phyloP scores from a whole-genome alignment of 768 basidiomycete species.

The Daedaleopsis nitida region DNA sequence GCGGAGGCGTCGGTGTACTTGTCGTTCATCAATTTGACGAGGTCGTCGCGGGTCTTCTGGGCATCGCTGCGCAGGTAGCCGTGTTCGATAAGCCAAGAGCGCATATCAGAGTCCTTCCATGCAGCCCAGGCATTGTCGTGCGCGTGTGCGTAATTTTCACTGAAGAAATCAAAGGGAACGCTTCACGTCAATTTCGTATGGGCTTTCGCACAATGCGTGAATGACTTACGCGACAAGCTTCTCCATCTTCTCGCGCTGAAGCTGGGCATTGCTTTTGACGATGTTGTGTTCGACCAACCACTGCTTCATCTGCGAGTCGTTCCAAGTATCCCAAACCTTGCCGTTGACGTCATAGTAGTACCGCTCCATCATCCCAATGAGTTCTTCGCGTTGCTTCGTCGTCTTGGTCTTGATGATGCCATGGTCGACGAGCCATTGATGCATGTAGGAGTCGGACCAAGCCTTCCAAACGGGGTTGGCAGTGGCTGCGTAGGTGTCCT shows the following conservation, averaged over 20 bases:
- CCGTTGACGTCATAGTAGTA: constrained; percentile 66
- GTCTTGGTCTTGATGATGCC: constrained; percentile 65
- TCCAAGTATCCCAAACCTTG: constrained; percentile 56
- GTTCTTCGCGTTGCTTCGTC: constrained; percentile 60
- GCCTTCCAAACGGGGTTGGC: constrained; percentile 73
- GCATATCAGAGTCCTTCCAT: constrained; percentile 78
- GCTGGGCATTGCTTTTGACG: constrained; percentile 70
- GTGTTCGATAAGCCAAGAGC: constrained; percentile 72
- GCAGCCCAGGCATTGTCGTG: constrained; percentile 61
- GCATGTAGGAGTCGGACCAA: constrained; percentile 86
- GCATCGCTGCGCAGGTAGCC: constrained; percentile 63
- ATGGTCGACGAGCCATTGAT: constrained; percentile 83
- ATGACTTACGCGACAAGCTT: constrained; percentile 63
- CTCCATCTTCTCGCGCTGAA: constrained; percentile 74
- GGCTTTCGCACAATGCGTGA: not conserved
- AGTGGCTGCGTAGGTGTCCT: constrained; percentile 62
- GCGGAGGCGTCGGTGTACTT: constrained; percentile 48
- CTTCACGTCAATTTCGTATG: not conserved
- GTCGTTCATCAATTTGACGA: constrained; percentile 68
- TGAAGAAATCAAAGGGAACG: constrained; percentile 24
- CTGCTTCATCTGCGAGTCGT: constrained; percentile 70
- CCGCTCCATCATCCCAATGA: constrained; percentile 66
- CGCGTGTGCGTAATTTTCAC: constrained; percentile 68
- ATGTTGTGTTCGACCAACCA: constrained; percentile 81
- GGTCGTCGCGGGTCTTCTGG: constrained; percentile 69